Conservation (phyloP, 2,329 filamentous ascomycete species). For the Cladosporium cucumerinum region DNA sequence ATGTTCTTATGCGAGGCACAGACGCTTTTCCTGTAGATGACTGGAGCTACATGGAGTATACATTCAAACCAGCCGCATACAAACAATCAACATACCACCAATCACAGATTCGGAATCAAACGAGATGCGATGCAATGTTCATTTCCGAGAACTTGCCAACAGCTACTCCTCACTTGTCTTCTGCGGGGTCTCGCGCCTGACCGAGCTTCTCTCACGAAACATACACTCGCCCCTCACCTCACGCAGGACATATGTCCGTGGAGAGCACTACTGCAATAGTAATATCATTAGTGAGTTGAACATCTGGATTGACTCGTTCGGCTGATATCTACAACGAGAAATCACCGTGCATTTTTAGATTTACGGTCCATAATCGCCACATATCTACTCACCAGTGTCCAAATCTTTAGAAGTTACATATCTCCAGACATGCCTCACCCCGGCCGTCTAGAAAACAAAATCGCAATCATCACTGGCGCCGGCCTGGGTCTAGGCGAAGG, state of each 20-base stretch:
- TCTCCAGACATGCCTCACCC: neutral
- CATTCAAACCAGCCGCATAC: neutral
- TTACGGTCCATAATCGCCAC: neutral
- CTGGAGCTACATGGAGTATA: neutral
- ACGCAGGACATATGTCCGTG: neutral
- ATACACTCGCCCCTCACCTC: neutral
- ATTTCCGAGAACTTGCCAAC: too few relatives aligned
- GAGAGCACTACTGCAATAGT: neutral
- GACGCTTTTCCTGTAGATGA: neutral
- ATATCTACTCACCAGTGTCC: neutral
- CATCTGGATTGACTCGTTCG: neutral
- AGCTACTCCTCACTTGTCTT: neutral
- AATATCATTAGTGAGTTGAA: neutral
- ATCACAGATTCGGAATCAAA: neutral
- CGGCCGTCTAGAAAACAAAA: slow-evolving; percentile 21
- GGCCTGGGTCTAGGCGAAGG: slow-evolving; percentile 33
- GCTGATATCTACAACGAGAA: neutral
- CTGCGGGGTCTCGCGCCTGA: neutral
- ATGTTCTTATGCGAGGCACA: neutral
- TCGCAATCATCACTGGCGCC: slow-evolving; percentile 28
- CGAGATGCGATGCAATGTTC: too few relatives aligned
- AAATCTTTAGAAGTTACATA: neutral
- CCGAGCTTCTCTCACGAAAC: neutral
- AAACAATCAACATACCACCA: neutral
- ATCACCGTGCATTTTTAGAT: neutral